A percentile compares a stretch with the other conserved stretches of the same genome.
These are phyloP conservation scores for Pythium aphanidermatum DNA, from an alignment of 352 stramenopile genomes.

Conservation along the genomic window DNA sequence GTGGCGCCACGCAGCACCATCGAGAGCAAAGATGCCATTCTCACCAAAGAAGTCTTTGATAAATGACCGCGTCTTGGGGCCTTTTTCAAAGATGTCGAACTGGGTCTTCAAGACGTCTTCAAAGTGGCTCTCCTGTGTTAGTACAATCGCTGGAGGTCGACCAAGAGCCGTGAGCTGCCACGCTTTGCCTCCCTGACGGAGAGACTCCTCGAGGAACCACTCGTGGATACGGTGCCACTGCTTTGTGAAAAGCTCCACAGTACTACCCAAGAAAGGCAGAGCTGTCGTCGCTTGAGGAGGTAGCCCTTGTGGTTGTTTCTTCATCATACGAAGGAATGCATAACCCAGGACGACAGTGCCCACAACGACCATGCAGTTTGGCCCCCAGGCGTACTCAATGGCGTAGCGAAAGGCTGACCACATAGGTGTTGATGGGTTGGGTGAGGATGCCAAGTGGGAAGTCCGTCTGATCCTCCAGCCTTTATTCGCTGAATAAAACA, in stretches of 20 bases:
- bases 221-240: slow-evolving; percentile 51
- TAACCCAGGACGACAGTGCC: too few species aligned
- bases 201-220: slow-evolving; percentile 50
- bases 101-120: slow-evolving; percentile 59
- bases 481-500: too few species aligned
- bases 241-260: slow-evolving; percentile 34
- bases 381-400: too few species aligned
- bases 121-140: slow-evolving; percentile 36
- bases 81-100: slow-evolving; percentile 79
- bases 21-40: slow-evolving; percentile 60
- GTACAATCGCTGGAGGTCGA: slow-evolving; percentile 28
- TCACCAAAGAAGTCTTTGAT: slow-evolving; percentile 62
- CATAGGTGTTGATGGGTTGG: too few species aligned
- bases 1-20: slow-evolving; percentile 58
- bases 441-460: too few species aligned
- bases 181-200: slow-evolving; percentile 29
- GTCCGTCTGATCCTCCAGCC: too few species aligned
- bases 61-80: slow-evolving; percentile 25
- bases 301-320: neutral
- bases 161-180: slow-evolving; percentile 38
- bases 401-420: too few species aligned
- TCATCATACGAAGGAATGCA: too few species aligned
- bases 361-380: too few species aligned
- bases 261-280: slow-evolving; percentile 56
- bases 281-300: slow-evolving; percentile 1